Conservation (phyloP, 2,329 filamentous ascomycete genomes). For the Microsporum ferrugineum region DNA sequence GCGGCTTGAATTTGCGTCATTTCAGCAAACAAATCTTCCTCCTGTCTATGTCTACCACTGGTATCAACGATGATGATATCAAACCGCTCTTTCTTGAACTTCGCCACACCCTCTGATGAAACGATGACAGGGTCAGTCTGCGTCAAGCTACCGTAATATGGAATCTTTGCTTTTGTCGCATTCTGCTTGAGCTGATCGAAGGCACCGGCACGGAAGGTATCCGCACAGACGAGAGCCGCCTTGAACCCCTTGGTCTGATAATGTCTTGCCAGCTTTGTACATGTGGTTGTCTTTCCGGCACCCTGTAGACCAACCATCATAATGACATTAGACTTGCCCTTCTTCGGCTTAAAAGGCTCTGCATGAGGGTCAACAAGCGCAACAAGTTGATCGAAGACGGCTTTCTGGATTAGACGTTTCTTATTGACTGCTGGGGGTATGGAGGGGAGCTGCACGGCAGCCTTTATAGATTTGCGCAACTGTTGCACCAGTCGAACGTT, state of each 20-base stretch:
- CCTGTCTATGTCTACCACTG: slow-evolving; percentile 85
- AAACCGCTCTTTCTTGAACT: slow-evolving; percentile 98
- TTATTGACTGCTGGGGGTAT: slow-evolving; percentile 88
- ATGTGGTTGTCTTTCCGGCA: slow-evolving; percentile 95
- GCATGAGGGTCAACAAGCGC: slow-evolving; percentile 90
- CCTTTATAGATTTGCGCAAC: slow-evolving; percentile 85
- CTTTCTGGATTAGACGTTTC: slow-evolving; percentile 94
- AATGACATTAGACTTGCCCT: slow-evolving; percentile 90
- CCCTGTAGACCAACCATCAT: slow-evolving; percentile 99
- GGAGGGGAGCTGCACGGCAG: slow-evolving; percentile 87
- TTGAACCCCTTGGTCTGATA: slow-evolving; percentile 91
- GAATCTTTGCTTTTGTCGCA: slow-evolving; percentile 96
- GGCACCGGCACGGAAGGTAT: slow-evolving; percentile 95
- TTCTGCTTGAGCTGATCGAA: slow-evolving; percentile 99
- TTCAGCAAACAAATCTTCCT: slow-evolving; percentile 88
- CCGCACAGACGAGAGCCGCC: slow-evolving; percentile 86
- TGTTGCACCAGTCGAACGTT: slow-evolving; percentile 87
- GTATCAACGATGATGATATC: slow-evolving; percentile 99
- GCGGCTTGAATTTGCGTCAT: slow-evolving; percentile 95
- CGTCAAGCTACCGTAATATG: slow-evolving; percentile 92
- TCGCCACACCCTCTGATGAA: slow-evolving; percentile 88
- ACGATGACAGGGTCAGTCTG: slow-evolving; percentile 93
- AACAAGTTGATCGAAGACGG: slow-evolving; percentile 94
- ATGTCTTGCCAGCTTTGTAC: slow-evolving; percentile 90
- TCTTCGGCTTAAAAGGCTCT: slow-evolving; percentile 92